These are phyloP conservation scores for Lolium multiflorum DNA, from an alignment of 176 grass and related monocot genomes.

Conservation along the genomic window DNA sequence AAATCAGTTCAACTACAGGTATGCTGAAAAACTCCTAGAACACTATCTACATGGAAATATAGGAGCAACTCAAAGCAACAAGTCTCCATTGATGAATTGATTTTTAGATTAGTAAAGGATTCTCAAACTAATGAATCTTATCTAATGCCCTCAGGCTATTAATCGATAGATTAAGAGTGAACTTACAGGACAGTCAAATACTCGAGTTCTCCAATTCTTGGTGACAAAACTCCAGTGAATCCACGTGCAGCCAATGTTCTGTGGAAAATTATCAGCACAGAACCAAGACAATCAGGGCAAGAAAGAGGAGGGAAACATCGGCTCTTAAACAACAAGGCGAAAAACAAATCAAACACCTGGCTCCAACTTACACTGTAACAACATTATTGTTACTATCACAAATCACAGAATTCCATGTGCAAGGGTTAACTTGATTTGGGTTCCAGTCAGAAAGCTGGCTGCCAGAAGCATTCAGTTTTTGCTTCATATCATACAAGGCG, in stretches of 20 bases:
- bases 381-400: conserved; percentile 82
- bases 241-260: conserved; percentile 95
- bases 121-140: not conserved
- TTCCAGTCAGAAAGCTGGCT: conserved; percentile 86
- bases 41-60: not conserved
- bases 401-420: conserved; percentile 90
- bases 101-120: not conserved
- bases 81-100: not conserved
- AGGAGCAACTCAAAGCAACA: not conserved
- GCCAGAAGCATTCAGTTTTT: conserved; percentile 64
- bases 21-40: not conserved
- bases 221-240: conserved; percentile 84
- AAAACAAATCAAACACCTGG: no score
- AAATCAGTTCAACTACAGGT: not conserved
- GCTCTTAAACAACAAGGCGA: conserved; percentile 1
- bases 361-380: conserved; percentile 80
- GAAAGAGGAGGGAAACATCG: not conserved
- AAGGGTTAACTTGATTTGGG: conserved; percentile 83
- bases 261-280: conserved; percentile 3
- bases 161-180: not conserved
- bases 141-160: not conserved
- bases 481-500: conserved; percentile 73
- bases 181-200: conserved; percentile 95
- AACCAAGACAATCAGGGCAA: not conserved
- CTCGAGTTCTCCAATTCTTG: conserved; percentile 86